Conservation (phyloP, 2,329 filamentous ascomycete genomes). For the Trichoderma gracile region DNA sequence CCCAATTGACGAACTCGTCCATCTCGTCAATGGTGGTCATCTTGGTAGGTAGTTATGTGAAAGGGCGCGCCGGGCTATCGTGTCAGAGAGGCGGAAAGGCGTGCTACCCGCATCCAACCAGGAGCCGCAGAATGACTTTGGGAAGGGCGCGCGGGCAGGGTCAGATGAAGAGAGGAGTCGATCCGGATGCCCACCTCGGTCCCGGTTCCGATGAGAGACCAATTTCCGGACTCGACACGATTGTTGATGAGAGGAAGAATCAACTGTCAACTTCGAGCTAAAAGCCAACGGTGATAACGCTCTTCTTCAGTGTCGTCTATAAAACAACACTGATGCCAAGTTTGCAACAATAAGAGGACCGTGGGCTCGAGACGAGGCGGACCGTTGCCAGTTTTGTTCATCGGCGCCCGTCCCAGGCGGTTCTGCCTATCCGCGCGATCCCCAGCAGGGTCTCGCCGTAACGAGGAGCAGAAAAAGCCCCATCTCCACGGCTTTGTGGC, state of each 20-base stretch:
- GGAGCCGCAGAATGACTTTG: constrained; percentile 8
- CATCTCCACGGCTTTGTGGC: constrained; percentile 17
- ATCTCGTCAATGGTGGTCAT: constrained; percentile 51
- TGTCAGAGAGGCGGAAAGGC: constrained; percentile 14
- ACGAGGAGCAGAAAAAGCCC: constrained; percentile 4
- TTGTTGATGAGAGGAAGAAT: not conserved
- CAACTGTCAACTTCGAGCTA: not conserved
- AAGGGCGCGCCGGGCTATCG: constrained; percentile 27
- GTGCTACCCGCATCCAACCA: constrained; percentile 23
- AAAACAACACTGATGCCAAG: not conserved
- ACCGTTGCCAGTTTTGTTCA: constrained; percentile 25
- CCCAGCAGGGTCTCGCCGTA: constrained; percentile 19
- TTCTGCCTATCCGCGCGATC: constrained; percentile 20
- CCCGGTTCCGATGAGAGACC: not conserved
- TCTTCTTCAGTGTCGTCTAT: not conserved
- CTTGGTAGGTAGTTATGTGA: constrained; percentile 27
- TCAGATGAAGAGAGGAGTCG: not conserved
- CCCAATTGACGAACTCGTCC: constrained; percentile 67
- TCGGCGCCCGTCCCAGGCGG: constrained; percentile 14
- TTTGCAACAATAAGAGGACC: constrained; percentile 5
- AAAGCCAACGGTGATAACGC: not conserved
- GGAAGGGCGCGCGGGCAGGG: constrained; percentile 25
- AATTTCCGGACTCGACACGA: not conserved
- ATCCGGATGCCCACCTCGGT: constrained; percentile 14
- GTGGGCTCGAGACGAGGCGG: constrained; percentile 22